Conservation (phyloP, 352 stramenopile species). For the Globisporangium parvum region DNA sequence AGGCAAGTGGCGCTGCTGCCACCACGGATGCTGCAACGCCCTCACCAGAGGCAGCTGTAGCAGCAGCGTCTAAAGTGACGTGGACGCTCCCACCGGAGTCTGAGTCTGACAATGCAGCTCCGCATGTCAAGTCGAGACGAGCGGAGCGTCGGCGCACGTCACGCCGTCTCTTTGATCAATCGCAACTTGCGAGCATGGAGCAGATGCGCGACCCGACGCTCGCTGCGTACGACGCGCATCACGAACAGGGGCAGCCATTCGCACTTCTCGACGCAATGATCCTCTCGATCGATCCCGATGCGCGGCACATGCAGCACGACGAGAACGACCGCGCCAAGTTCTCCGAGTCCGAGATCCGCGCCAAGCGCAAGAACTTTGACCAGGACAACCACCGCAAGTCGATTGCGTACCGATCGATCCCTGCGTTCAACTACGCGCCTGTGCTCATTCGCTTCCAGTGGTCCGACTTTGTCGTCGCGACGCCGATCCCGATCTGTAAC, state of each 20-base stretch:
- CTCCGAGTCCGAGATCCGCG: constrained; percentile 31
- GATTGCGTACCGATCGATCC: constrained; percentile 47
- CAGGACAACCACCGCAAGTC: constrained; percentile 56
- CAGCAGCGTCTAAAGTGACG: not conserved
- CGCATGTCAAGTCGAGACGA: constrained; percentile 8
- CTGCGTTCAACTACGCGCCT: constrained; percentile 61
- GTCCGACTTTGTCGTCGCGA: constrained; percentile 67
- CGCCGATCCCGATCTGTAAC: constrained; percentile 23
- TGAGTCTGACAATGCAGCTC: not conserved
- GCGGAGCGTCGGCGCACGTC: constrained; percentile 25
- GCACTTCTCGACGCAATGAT: constrained; percentile 47
- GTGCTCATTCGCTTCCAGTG: constrained; percentile 67
- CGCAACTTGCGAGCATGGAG: constrained; percentile 19
- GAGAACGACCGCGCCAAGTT: constrained; percentile 28
- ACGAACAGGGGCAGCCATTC: constrained; percentile 44
- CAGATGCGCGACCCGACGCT: constrained; percentile 34
- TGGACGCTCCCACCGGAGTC: constrained; percentile 2
- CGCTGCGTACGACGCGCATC: constrained; percentile 47
- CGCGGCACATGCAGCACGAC: constrained; percentile 39
- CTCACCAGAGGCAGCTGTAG: not conserved
- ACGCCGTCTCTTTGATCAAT: constrained; percentile 20
- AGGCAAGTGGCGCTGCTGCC: not conserved
- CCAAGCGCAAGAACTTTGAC: constrained; percentile 59
- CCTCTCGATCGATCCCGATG: constrained; percentile 40
- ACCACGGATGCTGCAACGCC: not conserved